Evolutionary conservation across 176 grass and related monocot species (phyloP).

Genomic region (Aechmea fasciata): DNA sequence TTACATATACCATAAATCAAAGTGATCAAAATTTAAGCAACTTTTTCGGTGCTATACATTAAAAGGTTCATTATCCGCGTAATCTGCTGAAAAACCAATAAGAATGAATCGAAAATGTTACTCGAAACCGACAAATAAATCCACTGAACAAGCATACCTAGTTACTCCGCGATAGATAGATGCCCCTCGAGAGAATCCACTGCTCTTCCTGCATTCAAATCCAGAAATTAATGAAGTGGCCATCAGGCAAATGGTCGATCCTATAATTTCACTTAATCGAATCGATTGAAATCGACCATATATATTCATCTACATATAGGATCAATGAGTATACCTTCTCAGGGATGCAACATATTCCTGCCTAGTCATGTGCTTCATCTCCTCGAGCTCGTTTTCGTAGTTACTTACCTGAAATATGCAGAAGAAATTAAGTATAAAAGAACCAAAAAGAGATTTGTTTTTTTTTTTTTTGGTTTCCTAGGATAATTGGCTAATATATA

Average conservation of each 20-base stretch:
- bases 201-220: conserved; percentile 46
- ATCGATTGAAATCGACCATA: background rate
- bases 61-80: too few relatives aligned
- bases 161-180: conserved; percentile 85
- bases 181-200: conserved; percentile 72
- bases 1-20: too few relatives aligned
- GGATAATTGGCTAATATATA: background rate
- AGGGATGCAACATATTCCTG: conserved; percentile 70
- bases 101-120: too few relatives aligned
- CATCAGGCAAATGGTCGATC: too few relatives aligned
- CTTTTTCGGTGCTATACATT: background rate
- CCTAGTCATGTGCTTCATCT: conserved; percentile 90
- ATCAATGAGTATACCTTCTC: conserved; percentile 33
- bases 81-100: too few relatives aligned
- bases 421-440: conserved; percentile 3
- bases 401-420: conserved; percentile 42
- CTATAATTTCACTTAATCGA: too few relatives aligned
- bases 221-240: background rate
- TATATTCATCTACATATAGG: background rate
- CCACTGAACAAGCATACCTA: conserved; percentile 22
- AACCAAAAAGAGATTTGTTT: background rate
- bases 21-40: background rate
- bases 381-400: conserved; percentile 68
- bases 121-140: background rate
- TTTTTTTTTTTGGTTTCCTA: background rate